Evolutionary conservation across 2,329 filamentous ascomycete species (phyloP).

Genomic region (Claviceps sp.): DNA sequence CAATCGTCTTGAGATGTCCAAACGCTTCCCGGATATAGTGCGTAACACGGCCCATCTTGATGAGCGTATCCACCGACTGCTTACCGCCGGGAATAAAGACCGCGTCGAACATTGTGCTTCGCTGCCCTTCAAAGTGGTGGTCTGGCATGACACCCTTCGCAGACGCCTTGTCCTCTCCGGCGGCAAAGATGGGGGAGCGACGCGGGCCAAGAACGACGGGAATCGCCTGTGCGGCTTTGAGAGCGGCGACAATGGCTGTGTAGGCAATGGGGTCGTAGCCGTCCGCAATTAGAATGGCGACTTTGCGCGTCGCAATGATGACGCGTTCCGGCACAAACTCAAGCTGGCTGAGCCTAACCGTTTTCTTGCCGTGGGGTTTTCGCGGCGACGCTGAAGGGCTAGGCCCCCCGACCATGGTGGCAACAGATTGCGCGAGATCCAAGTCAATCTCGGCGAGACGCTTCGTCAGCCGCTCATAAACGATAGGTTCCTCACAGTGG

Average conservation of each 20-base stretch:
- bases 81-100: slow-evolving; percentile 63
- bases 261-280: slow-evolving; percentile 59
- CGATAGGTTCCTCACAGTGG: slow-evolving; percentile 66
- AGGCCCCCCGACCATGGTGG: slow-evolving; percentile 55
- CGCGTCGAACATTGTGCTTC: slow-evolving; percentile 71
- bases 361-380: slow-evolving; percentile 51
- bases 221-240: slow-evolving; percentile 49
- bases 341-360: slow-evolving; percentile 55
- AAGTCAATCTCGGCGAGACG: slow-evolving; percentile 63
- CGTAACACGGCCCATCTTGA: slow-evolving; percentile 56
- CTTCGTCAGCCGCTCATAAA: slow-evolving; percentile 57
- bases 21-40: slow-evolving; percentile 74
- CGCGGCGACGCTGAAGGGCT: slow-evolving; percentile 36
- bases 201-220: slow-evolving; percentile 61
- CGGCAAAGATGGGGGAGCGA: slow-evolving; percentile 51
- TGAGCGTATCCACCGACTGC: slow-evolving; percentile 46
- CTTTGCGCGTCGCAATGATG: slow-evolving; percentile 56
- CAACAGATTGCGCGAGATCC: slow-evolving; percentile 53
- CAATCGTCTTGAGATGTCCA: slow-evolving; percentile 69
- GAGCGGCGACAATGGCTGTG: slow-evolving; percentile 47
- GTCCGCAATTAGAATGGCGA: slow-evolving; percentile 66
- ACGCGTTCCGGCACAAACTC: slow-evolving; percentile 51
- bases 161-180: slow-evolving; percentile 37
- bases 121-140: slow-evolving; percentile 68
- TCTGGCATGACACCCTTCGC: slow-evolving; percentile 50